Percentiles rank a stretch among this genome's conserved stretches.
phyloP scores from a whole-genome alignment of 257 asterid species.

The Primulina eburnea region DNA sequence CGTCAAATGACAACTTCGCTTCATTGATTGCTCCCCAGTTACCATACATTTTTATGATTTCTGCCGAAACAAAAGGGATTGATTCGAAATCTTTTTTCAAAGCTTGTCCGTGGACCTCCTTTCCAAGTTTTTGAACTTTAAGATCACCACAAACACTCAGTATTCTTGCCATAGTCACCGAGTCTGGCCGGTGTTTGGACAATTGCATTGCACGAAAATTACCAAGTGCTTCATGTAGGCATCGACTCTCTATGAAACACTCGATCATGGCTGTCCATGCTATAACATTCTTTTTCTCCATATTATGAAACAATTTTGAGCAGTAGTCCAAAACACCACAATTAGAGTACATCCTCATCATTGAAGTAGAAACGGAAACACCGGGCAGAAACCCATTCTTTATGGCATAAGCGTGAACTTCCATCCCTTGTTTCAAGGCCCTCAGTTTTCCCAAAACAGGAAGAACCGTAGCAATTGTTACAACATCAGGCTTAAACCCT shows the following conservation, averaged over 20 bases:
- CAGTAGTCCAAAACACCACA: conserved; percentile 55
- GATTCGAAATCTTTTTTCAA: conserved; percentile 52
- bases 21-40: conserved; percentile 42
- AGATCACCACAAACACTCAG: conserved; percentile 54
- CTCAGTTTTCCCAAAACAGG: conserved; percentile 79
- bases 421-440: conserved; percentile 71
- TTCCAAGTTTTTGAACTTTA: conserved; percentile 50
- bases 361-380: conserved; percentile 63
- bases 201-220: conserved; percentile 71
- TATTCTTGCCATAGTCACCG: conserved; percentile 67
- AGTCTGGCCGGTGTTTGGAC: conserved; percentile 82
- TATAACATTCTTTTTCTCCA: conserved; percentile 71
- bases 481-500: conserved; percentile 80
- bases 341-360: conserved; percentile 90
- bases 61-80: conserved; percentile 69
- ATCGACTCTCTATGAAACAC: conserved; percentile 48
- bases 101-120: conserved; percentile 72
- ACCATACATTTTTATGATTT: conserved; percentile 75
- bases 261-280: conserved; percentile 96
- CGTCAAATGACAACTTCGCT: conserved; percentile 58
- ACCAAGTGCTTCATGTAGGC: conserved; percentile 50
- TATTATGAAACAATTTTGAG: conserved; percentile 46
- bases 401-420: conserved; percentile 64
- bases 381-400: conserved; percentile 51
- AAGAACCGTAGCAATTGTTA: conserved; percentile 77